Conservation (phyloP, 2,329 filamentous ascomycete genomes). For the Apiospora kogelbergensis region DNA sequence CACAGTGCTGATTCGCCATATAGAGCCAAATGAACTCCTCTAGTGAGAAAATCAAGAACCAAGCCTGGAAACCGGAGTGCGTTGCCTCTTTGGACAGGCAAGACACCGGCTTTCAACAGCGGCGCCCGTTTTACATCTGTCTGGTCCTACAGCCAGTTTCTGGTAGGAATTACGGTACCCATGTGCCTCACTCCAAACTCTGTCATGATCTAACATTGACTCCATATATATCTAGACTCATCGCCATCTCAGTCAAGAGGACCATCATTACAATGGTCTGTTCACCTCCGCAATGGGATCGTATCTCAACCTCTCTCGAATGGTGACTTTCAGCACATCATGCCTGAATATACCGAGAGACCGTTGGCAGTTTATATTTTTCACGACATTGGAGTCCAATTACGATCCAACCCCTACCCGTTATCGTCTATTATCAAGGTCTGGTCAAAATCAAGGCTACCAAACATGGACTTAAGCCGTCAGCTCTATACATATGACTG, state of each 20-base stretch:
- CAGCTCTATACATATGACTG: neutral
- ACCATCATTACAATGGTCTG: neutral
- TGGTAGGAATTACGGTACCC: neutral
- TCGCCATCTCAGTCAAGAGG: neutral
- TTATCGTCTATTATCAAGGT: neutral
- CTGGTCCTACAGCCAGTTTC: neutral
- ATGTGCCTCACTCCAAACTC: neutral
- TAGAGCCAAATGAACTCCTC: neutral
- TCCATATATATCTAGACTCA: neutral
- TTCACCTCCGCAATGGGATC: neutral
- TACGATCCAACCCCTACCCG: neutral
- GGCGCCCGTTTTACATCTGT: neutral
- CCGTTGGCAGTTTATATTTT: neutral
- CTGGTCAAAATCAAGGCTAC: neutral
- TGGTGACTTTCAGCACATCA: neutral
- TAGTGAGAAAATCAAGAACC: neutral
- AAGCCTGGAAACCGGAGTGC: neutral
- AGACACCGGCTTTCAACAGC: neutral
- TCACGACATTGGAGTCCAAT: neutral
- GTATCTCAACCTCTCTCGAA: neutral
- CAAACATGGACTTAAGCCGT: neutral
- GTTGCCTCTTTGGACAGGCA: neutral
- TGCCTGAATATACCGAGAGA: neutral
- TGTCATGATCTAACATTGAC: neutral
- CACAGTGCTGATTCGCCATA: neutral